Percentiles rank a stretch among this genome's conserved stretches.
These are phyloP conservation scores for Lichtheimia ornata DNA, from an alignment of 371 early-diverging fungal species.

Conservation along the genomic window DNA sequence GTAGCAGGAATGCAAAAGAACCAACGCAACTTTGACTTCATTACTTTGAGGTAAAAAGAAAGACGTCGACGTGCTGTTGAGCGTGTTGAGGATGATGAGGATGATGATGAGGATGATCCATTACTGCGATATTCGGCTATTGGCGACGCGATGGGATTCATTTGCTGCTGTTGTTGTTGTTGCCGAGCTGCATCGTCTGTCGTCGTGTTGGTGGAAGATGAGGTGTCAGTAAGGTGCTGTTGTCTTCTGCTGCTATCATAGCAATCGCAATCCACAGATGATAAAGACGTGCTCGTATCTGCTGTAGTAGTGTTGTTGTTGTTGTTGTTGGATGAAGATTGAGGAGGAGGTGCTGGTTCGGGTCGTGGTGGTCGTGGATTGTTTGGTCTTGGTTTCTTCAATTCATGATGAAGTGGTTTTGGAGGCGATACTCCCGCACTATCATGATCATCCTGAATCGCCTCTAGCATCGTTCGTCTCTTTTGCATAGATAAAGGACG, in stretches of 20 bases:
- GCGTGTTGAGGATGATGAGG: neutral
- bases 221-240: neutral
- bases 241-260: neutral
- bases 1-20: slow-evolving; percentile 8
- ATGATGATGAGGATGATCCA: neutral
- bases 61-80: neutral
- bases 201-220: neutral
- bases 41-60: neutral
- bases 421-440: too few species aligned
- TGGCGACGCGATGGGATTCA: neutral
- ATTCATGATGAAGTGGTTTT: neutral
- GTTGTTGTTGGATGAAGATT: neutral
- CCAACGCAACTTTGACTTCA: neutral
- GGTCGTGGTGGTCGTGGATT: slow-evolving; percentile 7
- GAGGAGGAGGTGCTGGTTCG: slow-evolving; percentile 6
- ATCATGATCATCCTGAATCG: too few species aligned
- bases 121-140: too few species aligned
- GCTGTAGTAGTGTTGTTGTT: neutral
- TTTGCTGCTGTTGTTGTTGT: neutral
- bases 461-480: too few species aligned
- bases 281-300: neutral
- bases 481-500: too few species aligned
- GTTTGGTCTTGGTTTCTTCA: slow-evolving; percentile 8
- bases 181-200: neutral
- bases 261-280: neutral